Percentiles rank a stretch among this genome's conserved stretches.
Conservation (phyloP, 192 early-diverging fungal species). For the Chytriomyces confervae region DNA sequence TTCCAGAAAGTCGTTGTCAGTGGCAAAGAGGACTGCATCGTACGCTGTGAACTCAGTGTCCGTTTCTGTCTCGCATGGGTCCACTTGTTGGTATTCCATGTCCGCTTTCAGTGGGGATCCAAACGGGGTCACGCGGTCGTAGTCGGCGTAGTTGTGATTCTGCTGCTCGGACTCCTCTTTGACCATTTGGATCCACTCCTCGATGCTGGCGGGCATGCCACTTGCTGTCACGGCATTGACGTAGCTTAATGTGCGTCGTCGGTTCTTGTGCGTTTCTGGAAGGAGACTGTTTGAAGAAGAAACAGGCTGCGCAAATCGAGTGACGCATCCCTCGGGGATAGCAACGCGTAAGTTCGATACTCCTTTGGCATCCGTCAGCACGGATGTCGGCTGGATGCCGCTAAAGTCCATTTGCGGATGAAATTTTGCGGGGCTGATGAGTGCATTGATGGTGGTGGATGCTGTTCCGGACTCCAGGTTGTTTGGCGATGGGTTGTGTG, state of each 20-base stretch:
- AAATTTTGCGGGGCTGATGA: slow-evolving; percentile 17
- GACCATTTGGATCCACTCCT: slow-evolving; percentile 59
- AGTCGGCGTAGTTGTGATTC: slow-evolving; percentile 27
- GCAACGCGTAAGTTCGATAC: background rate
- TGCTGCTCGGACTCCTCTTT: background rate
- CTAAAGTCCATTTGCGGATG: slow-evolving; percentile 4
- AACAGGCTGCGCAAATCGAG: slow-evolving; percentile 50
- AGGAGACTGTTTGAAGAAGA: slow-evolving; percentile 31
- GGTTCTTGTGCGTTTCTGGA: slow-evolving; percentile 40
- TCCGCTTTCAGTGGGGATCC: background rate
- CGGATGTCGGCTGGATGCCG: background rate
- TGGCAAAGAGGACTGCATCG: slow-evolving; percentile 64
- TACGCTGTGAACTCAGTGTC: slow-evolving; percentile 25
- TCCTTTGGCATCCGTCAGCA: background rate
- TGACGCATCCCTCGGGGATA: slow-evolving; percentile 48
- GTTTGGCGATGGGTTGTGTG: background rate
- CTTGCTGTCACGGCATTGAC: slow-evolving; percentile 49
- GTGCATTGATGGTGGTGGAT: slow-evolving; percentile 1
- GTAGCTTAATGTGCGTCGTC: slow-evolving; percentile 53
- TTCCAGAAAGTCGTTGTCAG: slow-evolving; percentile 69
- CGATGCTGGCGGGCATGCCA: slow-evolving; percentile 42
- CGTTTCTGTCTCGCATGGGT: background rate
- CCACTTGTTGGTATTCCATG: background rate
- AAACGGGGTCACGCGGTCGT: slow-evolving; percentile 48
- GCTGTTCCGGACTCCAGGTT: background rate